Percentiles rank a stretch among this genome's conserved stretches.
Conservation (phyloP, 805 yeast species). For the Sungouiella thailandica region DNA sequence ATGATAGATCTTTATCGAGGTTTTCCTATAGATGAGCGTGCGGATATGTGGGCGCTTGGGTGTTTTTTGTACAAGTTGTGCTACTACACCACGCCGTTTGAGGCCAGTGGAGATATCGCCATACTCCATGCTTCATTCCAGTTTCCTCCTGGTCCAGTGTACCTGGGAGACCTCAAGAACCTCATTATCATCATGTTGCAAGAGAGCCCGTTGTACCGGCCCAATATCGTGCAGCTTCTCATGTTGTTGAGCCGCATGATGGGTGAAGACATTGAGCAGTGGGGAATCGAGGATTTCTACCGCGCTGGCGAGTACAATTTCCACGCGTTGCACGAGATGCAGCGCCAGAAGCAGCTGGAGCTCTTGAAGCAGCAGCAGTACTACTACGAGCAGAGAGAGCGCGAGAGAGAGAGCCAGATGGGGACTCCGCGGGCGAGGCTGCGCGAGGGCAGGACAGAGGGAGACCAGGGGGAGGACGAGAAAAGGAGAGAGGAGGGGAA, state of each 20-base stretch:
- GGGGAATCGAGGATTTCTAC: conserved; percentile 40
- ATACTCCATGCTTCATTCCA: conserved; percentile 78
- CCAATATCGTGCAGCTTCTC: conserved; percentile 80
- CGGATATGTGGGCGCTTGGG: conserved; percentile 97
- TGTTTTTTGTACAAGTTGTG: conserved; percentile 85
- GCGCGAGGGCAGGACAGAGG: not conserved
- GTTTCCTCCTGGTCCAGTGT: conserved; percentile 67
- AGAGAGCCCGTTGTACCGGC: conserved; percentile 77
- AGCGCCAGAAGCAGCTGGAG: conserved; percentile 32
- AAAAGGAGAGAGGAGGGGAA: no score
- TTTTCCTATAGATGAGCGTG: conserved; percentile 81
- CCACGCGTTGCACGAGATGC: conserved; percentile 51
- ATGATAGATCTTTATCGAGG: conserved; percentile 88
- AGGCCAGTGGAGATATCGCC: conserved; percentile 80
- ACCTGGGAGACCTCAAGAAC: conserved; percentile 66
- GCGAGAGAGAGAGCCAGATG: no score
- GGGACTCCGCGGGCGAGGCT: conserved; percentile 4
- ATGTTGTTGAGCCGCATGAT: conserved; percentile 55
- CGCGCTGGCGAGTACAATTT: conserved; percentile 52
- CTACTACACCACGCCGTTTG: conserved; percentile 94
- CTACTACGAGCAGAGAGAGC: conserved; percentile 40
- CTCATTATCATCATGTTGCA: conserved; percentile 75
- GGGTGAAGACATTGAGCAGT: conserved; percentile 22
- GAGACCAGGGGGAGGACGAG: no score
- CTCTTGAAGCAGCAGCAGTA: conserved; percentile 35